Conservation (phyloP, 345 rosid species). For the Excoecaria agallocha region DNA sequence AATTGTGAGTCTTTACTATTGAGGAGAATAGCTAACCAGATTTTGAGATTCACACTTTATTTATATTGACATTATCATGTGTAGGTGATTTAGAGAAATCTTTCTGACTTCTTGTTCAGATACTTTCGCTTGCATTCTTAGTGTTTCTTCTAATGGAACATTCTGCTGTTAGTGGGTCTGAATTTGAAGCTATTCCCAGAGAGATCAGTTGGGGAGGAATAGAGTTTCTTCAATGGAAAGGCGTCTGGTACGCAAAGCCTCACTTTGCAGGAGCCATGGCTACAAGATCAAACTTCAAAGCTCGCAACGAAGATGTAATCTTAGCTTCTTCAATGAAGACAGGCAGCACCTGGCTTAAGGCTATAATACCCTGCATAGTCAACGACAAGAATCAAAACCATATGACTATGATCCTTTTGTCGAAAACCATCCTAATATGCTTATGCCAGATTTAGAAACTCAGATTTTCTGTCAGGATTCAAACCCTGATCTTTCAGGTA, state of each 20-base stretch:
- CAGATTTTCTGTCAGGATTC: not conserved
- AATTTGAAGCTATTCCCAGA: not conserved
- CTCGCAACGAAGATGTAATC: conserved; percentile 24
- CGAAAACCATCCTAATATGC: conserved; percentile 1
- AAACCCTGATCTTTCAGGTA: not conserved
- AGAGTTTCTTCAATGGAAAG: not conserved
- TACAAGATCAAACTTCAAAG: conserved; percentile 17
- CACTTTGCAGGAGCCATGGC: not conserved
- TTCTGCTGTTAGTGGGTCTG: not conserved
- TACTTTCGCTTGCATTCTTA: no score
- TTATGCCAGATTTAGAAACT: not conserved
- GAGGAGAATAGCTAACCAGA: no score
- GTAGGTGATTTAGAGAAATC: no score
- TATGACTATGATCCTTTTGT: not conserved
- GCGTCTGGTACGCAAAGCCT: not conserved
- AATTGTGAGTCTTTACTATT: no score
- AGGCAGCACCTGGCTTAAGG: conserved; percentile 44
- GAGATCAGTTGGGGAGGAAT: no score
- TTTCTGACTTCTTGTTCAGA: no score
- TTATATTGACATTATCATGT: no score
- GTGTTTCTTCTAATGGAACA: no score
- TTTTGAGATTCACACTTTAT: no score
- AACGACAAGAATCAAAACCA: not conserved
- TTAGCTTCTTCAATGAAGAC: conserved; percentile 39
- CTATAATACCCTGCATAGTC: conserved; percentile 28